Percentiles rank a stretch among this genome's conserved stretches.
Evolutionary conservation across 2,329 filamentous ascomycete species (phyloP).

Genomic region (Pochonia chlamydosporia): DNA sequence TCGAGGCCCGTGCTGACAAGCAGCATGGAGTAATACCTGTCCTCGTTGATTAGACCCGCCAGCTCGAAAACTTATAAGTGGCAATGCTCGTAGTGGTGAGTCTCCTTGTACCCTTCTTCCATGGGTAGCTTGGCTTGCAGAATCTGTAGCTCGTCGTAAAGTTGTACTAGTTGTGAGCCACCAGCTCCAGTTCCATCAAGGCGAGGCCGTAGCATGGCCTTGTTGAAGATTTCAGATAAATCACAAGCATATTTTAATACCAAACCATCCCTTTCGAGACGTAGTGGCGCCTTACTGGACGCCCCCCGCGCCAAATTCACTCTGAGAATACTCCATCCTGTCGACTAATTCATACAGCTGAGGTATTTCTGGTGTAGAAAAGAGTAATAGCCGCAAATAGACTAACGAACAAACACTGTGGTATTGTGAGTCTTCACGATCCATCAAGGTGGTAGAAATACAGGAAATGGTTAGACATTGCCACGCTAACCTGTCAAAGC

Average conservation of each 20-base stretch:
- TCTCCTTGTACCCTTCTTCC: background rate
- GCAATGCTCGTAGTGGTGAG: background rate
- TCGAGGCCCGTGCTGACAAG: too few relatives aligned
- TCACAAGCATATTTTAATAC: background rate
- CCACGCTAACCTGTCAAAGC: background rate
- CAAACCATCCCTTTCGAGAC: background rate
- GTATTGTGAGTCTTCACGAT: background rate
- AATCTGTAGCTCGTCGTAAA: background rate
- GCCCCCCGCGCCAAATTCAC: background rate
- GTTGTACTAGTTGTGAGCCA: background rate
- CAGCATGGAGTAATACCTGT: too few relatives aligned
- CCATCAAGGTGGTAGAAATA: background rate
- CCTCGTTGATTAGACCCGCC: too few relatives aligned
- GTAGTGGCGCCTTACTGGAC: background rate
- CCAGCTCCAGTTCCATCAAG: background rate
- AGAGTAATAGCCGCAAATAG: background rate
- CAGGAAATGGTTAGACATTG: background rate
- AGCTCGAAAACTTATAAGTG: too few relatives aligned
- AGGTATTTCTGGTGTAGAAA: background rate
- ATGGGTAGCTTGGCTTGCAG: background rate
- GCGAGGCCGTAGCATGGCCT: background rate
- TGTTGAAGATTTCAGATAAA: background rate
- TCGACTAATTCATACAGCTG: background rate
- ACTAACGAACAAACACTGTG: slow-evolving; percentile 1
- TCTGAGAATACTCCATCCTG: background rate